These are phyloP conservation scores for Boletus edulis DNA, from an alignment of 768 basidiomycete genomes.

Conservation along the genomic window DNA sequence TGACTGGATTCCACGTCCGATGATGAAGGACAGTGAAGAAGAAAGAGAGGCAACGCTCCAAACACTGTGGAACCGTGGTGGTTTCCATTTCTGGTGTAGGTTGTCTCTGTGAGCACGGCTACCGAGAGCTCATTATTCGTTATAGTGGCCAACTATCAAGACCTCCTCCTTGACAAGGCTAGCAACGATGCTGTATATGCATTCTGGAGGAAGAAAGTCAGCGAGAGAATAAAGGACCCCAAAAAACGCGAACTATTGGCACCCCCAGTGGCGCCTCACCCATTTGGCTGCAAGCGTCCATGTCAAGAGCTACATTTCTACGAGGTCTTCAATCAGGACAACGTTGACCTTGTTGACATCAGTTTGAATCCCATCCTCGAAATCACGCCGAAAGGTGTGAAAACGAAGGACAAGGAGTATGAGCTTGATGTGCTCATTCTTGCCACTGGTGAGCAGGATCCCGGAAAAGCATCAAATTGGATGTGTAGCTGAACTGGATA, in stretches of 20 bases:
- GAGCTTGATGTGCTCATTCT: conserved; percentile 7
- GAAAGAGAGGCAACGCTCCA: conserved; percentile 6
- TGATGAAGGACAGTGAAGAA: conserved; percentile 11
- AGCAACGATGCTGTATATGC: not conserved
- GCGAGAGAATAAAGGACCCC: not conserved
- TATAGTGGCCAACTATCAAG: conserved; percentile 9
- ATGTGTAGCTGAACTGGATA: not conserved
- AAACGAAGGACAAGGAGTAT: conserved; percentile 1
- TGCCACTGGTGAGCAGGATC: not conserved
- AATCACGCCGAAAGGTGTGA: conserved; percentile 2
- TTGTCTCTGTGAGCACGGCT: not conserved
- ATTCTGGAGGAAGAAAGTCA: conserved; percentile 11
- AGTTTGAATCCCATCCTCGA: conserved; percentile 2
- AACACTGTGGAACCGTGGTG: conserved; percentile 7
- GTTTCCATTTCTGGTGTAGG: conserved; percentile 12
- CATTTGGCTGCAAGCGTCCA: conserved; percentile 7
- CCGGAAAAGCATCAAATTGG: not conserved
- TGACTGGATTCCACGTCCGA: conserved; percentile 1
- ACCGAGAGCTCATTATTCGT: not conserved
- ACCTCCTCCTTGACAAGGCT: not conserved
- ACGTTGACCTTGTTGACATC: conserved; percentile 8
- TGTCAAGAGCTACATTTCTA: conserved; percentile 6
- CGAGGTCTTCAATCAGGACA: conserved; percentile 8
- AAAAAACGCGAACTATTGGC: conserved; percentile 1
- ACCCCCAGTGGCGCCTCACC: not conserved